Conservation (phyloP, 2,329 filamentous ascomycete species). For the Grosmannia huntii region DNA sequence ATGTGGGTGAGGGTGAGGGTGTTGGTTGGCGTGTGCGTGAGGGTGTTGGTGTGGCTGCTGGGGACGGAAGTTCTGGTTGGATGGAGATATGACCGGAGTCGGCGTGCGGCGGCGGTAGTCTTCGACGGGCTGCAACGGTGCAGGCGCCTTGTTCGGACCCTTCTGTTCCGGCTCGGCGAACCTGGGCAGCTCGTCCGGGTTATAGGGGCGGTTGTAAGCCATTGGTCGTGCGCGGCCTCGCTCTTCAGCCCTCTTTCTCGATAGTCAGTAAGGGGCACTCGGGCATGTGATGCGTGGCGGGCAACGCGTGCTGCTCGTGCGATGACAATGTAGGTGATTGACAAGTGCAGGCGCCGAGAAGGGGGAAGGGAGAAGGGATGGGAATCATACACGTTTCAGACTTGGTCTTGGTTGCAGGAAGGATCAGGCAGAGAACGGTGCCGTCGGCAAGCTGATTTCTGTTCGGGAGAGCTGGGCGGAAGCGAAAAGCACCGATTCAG, state of each 20-base stretch:
- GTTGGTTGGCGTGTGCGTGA: slow-evolving; percentile 24
- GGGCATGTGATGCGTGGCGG: neutral
- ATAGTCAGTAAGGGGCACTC: neutral
- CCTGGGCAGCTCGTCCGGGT: slow-evolving; percentile 84
- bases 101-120: slow-evolving; percentile 8
- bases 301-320: neutral
- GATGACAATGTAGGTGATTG: too few relatives aligned
- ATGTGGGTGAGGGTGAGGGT: slow-evolving; percentile 22
- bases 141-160: slow-evolving; percentile 14
- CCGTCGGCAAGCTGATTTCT: neutral
- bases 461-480: neutral
- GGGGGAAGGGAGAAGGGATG: neutral
- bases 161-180: slow-evolving; percentile 40
- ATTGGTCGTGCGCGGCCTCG: slow-evolving; percentile 31
- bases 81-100: neutral
- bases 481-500: neutral
- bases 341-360: neutral
- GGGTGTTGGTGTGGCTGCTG: slow-evolving; percentile 25
- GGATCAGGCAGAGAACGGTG: neutral
- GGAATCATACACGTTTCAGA: slow-evolving; percentile 2
- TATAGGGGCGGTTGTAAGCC: slow-evolving; percentile 90
- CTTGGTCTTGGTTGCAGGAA: neutral
- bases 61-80: slow-evolving; percentile 12
- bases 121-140: slow-evolving; percentile 9
- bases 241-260: neutral